These are phyloP conservation scores for Monosporascus ibericus DNA, from an alignment of 2,329 filamentous ascomycete species.

Conservation along the genomic window DNA sequence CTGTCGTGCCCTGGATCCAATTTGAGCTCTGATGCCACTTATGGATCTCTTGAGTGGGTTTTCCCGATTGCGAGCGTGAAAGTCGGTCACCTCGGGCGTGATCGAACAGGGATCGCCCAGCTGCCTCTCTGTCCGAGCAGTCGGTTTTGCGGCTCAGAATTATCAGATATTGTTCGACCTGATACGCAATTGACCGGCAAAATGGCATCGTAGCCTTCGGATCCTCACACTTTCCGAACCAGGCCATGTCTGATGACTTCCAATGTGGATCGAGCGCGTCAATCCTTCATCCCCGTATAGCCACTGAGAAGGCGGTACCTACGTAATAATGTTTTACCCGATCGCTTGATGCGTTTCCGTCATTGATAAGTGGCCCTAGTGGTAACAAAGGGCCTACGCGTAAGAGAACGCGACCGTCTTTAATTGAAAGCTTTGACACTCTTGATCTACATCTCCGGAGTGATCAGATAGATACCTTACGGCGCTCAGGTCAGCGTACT, in stretches of 20 bases:
- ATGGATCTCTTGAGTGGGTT: neutral
- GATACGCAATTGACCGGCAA: constrained; percentile 4
- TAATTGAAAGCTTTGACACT: too few species aligned
- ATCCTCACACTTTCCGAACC: too few species aligned
- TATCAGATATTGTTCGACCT: constrained; percentile 3
- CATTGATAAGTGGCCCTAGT: too few species aligned
- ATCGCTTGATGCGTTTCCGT: too few species aligned
- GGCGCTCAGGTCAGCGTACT: neutral
- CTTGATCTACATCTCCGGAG: too few species aligned
- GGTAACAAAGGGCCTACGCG: too few species aligned
- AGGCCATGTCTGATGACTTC: too few species aligned
- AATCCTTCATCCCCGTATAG: neutral
- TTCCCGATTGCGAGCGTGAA: neutral
- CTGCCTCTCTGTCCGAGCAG: neutral
- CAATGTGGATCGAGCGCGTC: neutral
- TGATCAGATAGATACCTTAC: too few species aligned
- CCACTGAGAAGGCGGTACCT: neutral
- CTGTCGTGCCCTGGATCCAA: neutral
- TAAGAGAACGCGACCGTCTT: too few species aligned
- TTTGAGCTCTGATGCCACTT: neutral
- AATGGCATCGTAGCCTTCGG: neutral
- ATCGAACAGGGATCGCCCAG: too few species aligned
- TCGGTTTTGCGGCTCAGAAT: neutral
- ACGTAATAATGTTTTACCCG: neutral
- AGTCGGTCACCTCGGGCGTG: too few species aligned